A percentile compares a stretch with the other conserved stretches of the same genome.
Conservation (phyloP, 306 rosid species). For the Cucurbita pepo region DNA sequence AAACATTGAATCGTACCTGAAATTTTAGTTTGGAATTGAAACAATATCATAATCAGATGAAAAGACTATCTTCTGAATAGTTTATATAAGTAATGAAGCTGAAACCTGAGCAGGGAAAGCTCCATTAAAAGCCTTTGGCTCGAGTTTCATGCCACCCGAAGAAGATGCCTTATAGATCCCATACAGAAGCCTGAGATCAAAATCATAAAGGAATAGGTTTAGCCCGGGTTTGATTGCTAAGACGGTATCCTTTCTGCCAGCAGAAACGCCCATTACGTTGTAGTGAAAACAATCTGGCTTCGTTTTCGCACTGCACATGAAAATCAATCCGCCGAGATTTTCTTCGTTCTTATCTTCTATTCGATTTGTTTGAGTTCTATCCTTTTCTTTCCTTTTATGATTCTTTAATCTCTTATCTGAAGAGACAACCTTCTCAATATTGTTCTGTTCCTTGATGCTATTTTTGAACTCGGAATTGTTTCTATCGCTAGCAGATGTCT, state of each 20-base stretch:
- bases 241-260: slow-evolving; percentile 44
- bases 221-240: slow-evolving; percentile 52
- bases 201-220: slow-evolving; percentile 76
- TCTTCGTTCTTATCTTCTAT: slow-evolving; percentile 20
- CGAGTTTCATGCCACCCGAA: slow-evolving; percentile 67
- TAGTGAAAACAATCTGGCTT: slow-evolving; percentile 78
- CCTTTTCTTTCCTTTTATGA: slow-evolving; percentile 14
- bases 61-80: neutral
- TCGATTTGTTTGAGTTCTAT: slow-evolving; percentile 11
- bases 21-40: slow-evolving; percentile 10
- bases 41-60: slow-evolving; percentile 1
- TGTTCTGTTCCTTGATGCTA: slow-evolving; percentile 14
- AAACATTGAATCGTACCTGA: slow-evolving; percentile 69
- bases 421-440: slow-evolving; percentile 15
- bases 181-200: slow-evolving; percentile 74
- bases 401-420: slow-evolving; percentile 13
- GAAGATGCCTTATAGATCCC: slow-evolving; percentile 78
- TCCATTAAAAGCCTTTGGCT: slow-evolving; percentile 78
- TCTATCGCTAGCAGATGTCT: slow-evolving; percentile 13
- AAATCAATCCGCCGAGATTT: slow-evolving; percentile 71
- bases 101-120: slow-evolving; percentile 88
- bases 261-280: slow-evolving; percentile 64
- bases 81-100: neutral
- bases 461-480: slow-evolving; percentile 8
- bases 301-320: slow-evolving; percentile 88